Evolutionary conservation across 2,329 filamentous ascomycete species (phyloP).

Genomic region (Talaromyces verruculosus): DNA sequence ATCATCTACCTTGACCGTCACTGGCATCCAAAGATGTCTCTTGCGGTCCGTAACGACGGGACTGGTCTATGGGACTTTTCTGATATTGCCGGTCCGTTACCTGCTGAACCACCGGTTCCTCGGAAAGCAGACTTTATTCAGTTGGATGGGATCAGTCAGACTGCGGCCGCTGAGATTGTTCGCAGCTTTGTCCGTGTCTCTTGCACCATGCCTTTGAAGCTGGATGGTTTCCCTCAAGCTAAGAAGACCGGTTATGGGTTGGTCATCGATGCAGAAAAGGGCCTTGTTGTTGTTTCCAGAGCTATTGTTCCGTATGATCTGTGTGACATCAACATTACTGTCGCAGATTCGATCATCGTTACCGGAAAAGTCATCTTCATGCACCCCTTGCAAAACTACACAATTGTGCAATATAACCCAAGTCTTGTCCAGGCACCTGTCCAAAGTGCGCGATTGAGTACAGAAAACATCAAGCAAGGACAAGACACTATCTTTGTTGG

Average conservation of each 20-base stretch:
- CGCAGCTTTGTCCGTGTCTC: conserved; percentile 92
- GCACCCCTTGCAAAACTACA: conserved; percentile 95
- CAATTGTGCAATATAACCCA: conserved; percentile 91
- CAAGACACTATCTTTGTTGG: conserved; percentile 95
- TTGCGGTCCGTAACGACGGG: conserved; percentile 84
- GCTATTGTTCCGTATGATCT: conserved; percentile 95
- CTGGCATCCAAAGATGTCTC: conserved; percentile 92
- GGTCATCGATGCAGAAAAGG: conserved; percentile 96
- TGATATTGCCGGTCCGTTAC: conserved; percentile 77
- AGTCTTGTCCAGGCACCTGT: conserved; percentile 91
- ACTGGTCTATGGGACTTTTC: conserved; percentile 94
- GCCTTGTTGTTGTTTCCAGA: conserved; percentile 87
- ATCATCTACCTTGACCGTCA: conserved; percentile 92
- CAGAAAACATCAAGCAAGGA: conserved; percentile 82
- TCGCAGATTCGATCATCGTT: conserved; percentile 93
- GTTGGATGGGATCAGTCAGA: conserved; percentile 81
- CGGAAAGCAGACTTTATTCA: conserved; percentile 87
- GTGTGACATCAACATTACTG: conserved; percentile 93
- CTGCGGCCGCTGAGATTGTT: conserved; percentile 88
- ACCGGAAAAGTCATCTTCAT: conserved; percentile 93
- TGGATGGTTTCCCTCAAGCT: conserved; percentile 96
- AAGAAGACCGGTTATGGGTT: conserved; percentile 93
- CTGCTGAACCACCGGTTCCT: conserved; percentile 68
- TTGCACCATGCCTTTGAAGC: conserved; percentile 90
- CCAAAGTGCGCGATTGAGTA: conserved; percentile 79